phyloP scores from a whole-genome alignment of 2,329 filamentous ascomycete genomes.

The Colletotrichum spinosum region DNA sequence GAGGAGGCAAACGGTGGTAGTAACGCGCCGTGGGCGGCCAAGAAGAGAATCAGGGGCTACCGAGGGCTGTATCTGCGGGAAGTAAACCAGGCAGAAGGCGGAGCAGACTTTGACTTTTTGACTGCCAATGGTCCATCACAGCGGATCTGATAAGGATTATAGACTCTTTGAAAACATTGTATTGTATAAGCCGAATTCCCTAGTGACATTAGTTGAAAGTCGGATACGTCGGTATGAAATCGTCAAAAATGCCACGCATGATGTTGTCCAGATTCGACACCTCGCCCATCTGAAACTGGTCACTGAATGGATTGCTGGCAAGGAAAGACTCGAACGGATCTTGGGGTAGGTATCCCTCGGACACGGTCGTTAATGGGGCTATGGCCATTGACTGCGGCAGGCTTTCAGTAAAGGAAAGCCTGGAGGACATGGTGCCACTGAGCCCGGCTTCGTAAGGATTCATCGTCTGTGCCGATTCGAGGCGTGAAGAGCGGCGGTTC shows the following conservation, averaged over 20 bases:
- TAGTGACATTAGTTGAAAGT: constrained; percentile 4
- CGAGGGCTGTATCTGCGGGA: constrained; percentile 68
- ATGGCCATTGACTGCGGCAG: constrained; percentile 4
- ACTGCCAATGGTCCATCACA: constrained; percentile 49
- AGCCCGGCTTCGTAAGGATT: constrained; percentile 14
- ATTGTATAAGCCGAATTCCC: neutral
- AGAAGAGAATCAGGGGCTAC: constrained; percentile 63
- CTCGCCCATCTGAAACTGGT: constrained; percentile 44
- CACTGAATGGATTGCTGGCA: constrained; percentile 42
- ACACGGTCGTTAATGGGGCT: neutral
- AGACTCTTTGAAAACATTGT: neutral
- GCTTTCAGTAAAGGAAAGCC: neutral
- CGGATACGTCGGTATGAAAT: constrained; percentile 47
- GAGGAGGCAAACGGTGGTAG: constrained; percentile 46
- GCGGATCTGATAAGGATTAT: neutral
- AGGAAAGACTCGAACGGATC: constrained; percentile 43
- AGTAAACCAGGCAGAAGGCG: constrained; percentile 70
- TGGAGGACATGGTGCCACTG: neutral
- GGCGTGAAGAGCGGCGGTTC: constrained; percentile 15
- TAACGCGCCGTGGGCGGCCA: constrained; percentile 48
- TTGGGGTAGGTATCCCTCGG: constrained; percentile 12
- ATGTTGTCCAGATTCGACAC: constrained; percentile 47
- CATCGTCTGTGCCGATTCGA: constrained; percentile 1
- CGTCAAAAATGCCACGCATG: constrained; percentile 50
- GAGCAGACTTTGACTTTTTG: constrained; percentile 72